Evolutionary conservation across 2,329 filamentous ascomycete species (phyloP).

Genomic region (Sarocladium kiliense): DNA sequence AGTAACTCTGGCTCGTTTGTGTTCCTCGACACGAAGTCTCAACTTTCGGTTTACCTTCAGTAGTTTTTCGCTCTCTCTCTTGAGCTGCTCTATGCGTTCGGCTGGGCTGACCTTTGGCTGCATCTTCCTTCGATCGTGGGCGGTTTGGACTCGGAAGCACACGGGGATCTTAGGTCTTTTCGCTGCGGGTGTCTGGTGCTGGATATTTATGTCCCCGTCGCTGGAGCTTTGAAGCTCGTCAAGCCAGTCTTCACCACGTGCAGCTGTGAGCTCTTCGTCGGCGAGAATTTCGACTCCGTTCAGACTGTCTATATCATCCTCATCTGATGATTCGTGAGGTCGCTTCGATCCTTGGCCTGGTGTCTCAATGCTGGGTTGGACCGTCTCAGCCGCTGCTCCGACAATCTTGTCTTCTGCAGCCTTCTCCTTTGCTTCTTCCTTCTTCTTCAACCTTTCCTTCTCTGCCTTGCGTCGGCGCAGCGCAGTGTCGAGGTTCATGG

Average conservation of each 20-base stretch:
- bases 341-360: neutral
- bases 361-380: neutral
- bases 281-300: neutral
- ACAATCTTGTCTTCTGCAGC: no score
- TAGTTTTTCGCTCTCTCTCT: neutral
- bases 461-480: neutral
- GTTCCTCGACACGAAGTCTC: neutral
- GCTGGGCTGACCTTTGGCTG: constrained; percentile 95
- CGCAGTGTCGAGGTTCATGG: neutral
- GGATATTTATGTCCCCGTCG: neutral
- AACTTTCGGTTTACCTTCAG: neutral
- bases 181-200: neutral
- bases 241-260: neutral
- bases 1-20: neutral
- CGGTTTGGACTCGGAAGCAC: constrained; percentile 53
- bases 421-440: neutral
- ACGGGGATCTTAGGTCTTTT: neutral
- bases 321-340: neutral
- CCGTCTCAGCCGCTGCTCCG: neutral
- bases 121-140: constrained; percentile 87
- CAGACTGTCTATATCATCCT: neutral
- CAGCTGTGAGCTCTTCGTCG: neutral
- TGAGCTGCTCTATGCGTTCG: constrained; percentile 57
- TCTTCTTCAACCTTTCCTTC: no score
- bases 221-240: neutral